Evolutionary conservation across 176 grass and related monocot species (phyloP), one percentile per base, ranked within the genome.

Genomic region (Urochloa ruziziensis): DNA sequence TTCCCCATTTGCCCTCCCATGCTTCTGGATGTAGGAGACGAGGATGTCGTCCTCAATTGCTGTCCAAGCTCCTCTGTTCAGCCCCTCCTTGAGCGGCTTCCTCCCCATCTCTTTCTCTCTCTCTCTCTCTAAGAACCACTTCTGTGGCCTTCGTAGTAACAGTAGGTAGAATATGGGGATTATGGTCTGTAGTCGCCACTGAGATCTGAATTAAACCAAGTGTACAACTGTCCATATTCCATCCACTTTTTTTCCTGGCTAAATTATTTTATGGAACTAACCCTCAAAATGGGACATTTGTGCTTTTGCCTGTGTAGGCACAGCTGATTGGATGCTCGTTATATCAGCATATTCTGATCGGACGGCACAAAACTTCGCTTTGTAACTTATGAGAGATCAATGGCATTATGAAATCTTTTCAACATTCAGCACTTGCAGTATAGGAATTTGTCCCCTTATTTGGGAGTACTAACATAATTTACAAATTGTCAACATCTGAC

Each of bases 51-150:
- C 92, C 80, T 94, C 86, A 74, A 61, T 78, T 49, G 83, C 32
- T 25, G 80, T 89, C 92, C 89, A 94, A n/a, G 89, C 64, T 43
- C 92, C 92, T 43, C 86, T 91, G 62, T 89, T 94, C 70, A 87
- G 75, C 39, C 83, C 92, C 67, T 91, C 86, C 84, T 78, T 89
- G 39, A 75, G 88, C 36, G 83, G 63, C 82, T 78, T 91, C 83
- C 84, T 91, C 32, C 83, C 89, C 89, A 91, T 91, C 21, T 47
- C 42, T 48, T n/a, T 25, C 6, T n/a, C n/a, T 66, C 4, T 16
- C 49, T 56, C 11, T 57, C 72, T 25, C 19, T 57, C 19, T 15
- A 28, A 62, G 59, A 62, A 62, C 27, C 15, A 32, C 29, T 64
- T 34, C 29, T 16, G 32, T 33, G 61, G 61, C 61, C 39, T 34